Evolutionary conservation across 768 basidiomycete genomes (phyloP).

Genomic region (Russula dissimulans): DNA sequence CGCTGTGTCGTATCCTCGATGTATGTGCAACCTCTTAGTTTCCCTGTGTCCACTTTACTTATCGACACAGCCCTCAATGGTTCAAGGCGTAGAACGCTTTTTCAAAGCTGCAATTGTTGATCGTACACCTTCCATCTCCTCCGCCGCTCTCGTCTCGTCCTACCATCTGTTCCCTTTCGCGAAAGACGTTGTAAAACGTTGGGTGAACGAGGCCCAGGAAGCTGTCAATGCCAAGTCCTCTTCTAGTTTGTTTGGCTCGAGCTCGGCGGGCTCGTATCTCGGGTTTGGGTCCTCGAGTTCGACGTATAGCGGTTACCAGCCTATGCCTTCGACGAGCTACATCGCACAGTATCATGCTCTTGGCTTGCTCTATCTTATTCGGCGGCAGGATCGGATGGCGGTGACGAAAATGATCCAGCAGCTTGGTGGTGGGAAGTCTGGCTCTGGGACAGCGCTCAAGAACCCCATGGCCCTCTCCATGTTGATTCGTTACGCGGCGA

Average conservation of each 20-base stretch:
- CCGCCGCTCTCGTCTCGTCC: slow-evolving; percentile 91
- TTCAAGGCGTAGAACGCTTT: slow-evolving; percentile 96
- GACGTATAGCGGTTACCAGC: slow-evolving; percentile 52
- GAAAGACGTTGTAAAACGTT: slow-evolving; percentile 93
- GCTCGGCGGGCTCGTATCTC: slow-evolving; percentile 50
- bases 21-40: slow-evolving; percentile 41
- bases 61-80: slow-evolving; percentile 83
- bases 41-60: slow-evolving; percentile 10
- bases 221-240: slow-evolving; percentile 85
- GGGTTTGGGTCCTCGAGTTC: slow-evolving; percentile 53
- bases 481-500: slow-evolving; percentile 97
- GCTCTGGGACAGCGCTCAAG: slow-evolving; percentile 75
- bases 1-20: slow-evolving; percentile 93
- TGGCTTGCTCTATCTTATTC: slow-evolving; percentile 86
- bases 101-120: slow-evolving; percentile 99
- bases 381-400: slow-evolving; percentile 98
- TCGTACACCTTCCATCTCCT: slow-evolving; percentile 89
- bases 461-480: slow-evolving; percentile 98
- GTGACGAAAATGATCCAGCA: slow-evolving; percentile 99
- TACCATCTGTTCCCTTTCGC: slow-evolving; percentile 93
- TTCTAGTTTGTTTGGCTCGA: slow-evolving; percentile 49
- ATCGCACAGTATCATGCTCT: slow-evolving; percentile 97
- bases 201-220: slow-evolving; percentile 99
- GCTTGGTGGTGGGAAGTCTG: slow-evolving; percentile 80
- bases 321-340: slow-evolving; percentile 80